Evolutionary conservation across 805 yeast genomes (phyloP).

Genomic region (Priceomyces haplophilus): DNA sequence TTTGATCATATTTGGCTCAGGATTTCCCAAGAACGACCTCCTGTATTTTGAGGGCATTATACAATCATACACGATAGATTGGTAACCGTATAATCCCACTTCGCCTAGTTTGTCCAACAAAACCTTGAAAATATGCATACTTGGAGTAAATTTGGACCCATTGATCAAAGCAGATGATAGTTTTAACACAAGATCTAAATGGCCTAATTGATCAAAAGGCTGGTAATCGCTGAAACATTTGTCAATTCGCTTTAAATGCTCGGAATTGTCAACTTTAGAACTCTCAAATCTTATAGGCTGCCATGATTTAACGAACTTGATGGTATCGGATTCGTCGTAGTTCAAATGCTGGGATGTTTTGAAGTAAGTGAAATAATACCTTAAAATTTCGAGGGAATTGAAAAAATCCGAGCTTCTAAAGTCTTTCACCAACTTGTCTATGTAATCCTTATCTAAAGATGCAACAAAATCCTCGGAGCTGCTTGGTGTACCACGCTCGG

Average conservation of each 20-base stretch:
- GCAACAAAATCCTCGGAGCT: slow-evolving; percentile 14
- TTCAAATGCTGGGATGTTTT: slow-evolving; percentile 33
- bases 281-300: slow-evolving; percentile 11
- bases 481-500: slow-evolving; percentile 9
- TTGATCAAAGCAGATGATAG: slow-evolving; percentile 10
- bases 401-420: slow-evolving; percentile 17
- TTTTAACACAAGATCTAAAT: slow-evolving; percentile 11
- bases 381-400: slow-evolving; percentile 19
- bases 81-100: slow-evolving; percentile 21
- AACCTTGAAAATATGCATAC: slow-evolving; percentile 19
- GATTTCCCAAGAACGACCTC: slow-evolving; percentile 20
- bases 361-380: slow-evolving; percentile 22
- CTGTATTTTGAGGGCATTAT: slow-evolving; percentile 22
- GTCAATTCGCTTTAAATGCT: slow-evolving; percentile 19
- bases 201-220: slow-evolving; percentile 5
- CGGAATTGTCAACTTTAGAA: slow-evolving; percentile 15
- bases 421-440: slow-evolving; percentile 5
- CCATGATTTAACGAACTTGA: slow-evolving; percentile 15
- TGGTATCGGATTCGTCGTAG: slow-evolving; percentile 29
- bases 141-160: slow-evolving; percentile 20
- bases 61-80: slow-evolving; percentile 25
- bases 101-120: slow-evolving; percentile 25
- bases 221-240: slow-evolving; percentile 15
- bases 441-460: slow-evolving; percentile 11
- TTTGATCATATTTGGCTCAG: slow-evolving; percentile 3